Evolutionary conservation across 352 stramenopile species (phyloP), one percentile per base, ranked within the genome.

Genomic region (Stephanocyclus meneghinianus): DNA sequence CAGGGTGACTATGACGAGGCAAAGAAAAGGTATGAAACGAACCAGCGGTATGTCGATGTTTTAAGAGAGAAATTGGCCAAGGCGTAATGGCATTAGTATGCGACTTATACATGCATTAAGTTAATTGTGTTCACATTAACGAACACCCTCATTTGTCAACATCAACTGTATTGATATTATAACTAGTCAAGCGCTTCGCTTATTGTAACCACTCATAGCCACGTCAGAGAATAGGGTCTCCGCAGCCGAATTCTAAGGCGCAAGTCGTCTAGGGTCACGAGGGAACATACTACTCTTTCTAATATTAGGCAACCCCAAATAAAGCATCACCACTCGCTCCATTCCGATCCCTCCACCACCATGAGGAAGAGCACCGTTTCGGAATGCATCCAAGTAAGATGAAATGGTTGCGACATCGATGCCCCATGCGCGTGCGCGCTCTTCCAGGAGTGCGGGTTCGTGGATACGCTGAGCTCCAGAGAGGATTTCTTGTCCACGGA

Each of bases 271-370:
- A 45, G 97, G 97, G 89, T 99, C 97, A 88, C 97, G 95, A 47
- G 97, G 96, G 92, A 99, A 99, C 95, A 98, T 98, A 55, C 95
- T 98, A 60, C 95, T 94, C 89, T 99, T 98, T 78, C 97, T 94
- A 87, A 99, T 99, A 90, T 99, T 99, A 71, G 95, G 95, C 26
- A 99, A 91, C 59, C 96, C 97, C 51, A 99, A 88, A 87, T 98
- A 99, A 47, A 99, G 94, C 97, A 99, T 99, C 45, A 99, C 96
- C 21, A 99, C 97, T 76, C 97, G 95, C 86, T 99, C 97, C 18
- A 99, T 86, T 71, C 97, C 97, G 86, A 99, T 98, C 66, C 97
- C 97, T 77, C 97, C 97, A 47, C 97, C 97, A 47, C 95, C 97
- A 88, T 99, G 97, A 42, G 97, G 97, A n/a, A 98, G 90, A 15